Percentiles rank a stretch among this genome's conserved stretches.
Evolutionary conservation across 2,329 filamentous ascomycete genomes (phyloP).

Genomic region (Lasiodiplodia theobromae): DNA sequence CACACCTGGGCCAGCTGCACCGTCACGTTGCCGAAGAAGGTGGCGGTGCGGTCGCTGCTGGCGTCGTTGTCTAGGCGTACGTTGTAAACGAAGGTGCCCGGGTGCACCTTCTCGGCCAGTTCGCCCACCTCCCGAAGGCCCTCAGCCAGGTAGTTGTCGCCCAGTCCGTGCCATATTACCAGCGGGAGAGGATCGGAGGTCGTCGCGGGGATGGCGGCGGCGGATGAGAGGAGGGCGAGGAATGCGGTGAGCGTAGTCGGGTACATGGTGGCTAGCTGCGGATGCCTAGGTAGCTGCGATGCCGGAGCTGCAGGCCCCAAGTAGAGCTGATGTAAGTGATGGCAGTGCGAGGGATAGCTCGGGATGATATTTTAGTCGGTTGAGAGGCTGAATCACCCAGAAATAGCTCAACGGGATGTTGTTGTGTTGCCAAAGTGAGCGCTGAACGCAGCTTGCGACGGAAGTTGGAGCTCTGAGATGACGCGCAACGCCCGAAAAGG

Average conservation of each 20-base stretch:
- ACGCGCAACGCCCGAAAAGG: slow-evolving; percentile 10
- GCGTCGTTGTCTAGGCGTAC: slow-evolving; percentile 74
- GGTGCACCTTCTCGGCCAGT: slow-evolving; percentile 76
- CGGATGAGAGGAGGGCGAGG: slow-evolving; percentile 28
- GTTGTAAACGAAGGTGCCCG: slow-evolving; percentile 84
- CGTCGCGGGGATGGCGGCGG: slow-evolving; percentile 34
- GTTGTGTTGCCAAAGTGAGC: background rate
- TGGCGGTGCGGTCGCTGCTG: slow-evolving; percentile 76
- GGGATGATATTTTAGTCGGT: too few relatives aligned
- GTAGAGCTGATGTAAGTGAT: background rate
- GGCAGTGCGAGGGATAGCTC: background rate
- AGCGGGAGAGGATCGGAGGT: slow-evolving; percentile 69
- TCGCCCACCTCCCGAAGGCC: slow-evolving; percentile 74
- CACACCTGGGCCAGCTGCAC: slow-evolving; percentile 80
- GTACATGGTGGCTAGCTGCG: slow-evolving; percentile 13
- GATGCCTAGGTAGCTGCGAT: slow-evolving; percentile 2
- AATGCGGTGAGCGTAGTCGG: slow-evolving; percentile 12
- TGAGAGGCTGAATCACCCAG: background rate
- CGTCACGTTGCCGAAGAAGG: slow-evolving; percentile 90
- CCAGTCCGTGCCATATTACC: slow-evolving; percentile 92
- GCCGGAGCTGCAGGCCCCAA: background rate
- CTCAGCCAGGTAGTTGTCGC: slow-evolving; percentile 77
- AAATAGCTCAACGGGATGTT: background rate
- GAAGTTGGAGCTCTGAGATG: slow-evolving; percentile 14
- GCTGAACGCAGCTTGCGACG: background rate